Base-by-base conservation (phyloP, 768 basidiomycete genomes). In the Dioszegia crocea region DNA sequence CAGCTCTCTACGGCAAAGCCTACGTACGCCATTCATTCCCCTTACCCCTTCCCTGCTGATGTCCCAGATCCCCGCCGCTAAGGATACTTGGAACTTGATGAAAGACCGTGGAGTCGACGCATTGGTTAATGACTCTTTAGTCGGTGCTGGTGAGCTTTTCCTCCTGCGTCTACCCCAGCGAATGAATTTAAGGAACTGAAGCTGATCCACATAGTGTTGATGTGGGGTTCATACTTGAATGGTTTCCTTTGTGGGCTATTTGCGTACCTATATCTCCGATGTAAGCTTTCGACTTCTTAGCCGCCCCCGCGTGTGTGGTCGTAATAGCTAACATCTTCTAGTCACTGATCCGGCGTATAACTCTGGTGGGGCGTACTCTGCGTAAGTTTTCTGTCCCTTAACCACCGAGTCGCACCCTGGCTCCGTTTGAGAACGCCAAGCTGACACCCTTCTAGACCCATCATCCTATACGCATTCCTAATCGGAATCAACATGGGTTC, bases 101-200 rank as follows among this genome's bases (percentile, higher is more conserved):
- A 83, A 82, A 69, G 86, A 89, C 67, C 83, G 88, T 56, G 88
- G 86, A 23, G 86, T 91, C 62, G 88, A 89, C 71, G 87, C 87
- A 11, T 78, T 91, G 10, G 81, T 91, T 63, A 90, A 91, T 67
- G 89, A 91, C 70, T 88, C 86, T 1, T 80, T 91, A 17, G 86
- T 90, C 50, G 83, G 85, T 61, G 87, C 88, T 80, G 85, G 86
- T 87, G 68, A 76, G 85, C 76, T 54, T 6, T 21, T 2, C 36
- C 24, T 39, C 8, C 33, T 39, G 1, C 6, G 19, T 9, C 36
- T 38, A 9, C 36, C 9, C 17, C 30, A 21, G 30, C 33, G n/a
- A n/a, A n/a, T n/a, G n/a, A n/a, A n/a, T n/a, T n/a, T n/a, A n/a
- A 33, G 8, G 33, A 33, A 14, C 6, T 33, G 21, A 14, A 56